Base-by-base conservation (phyloP, 495 filamentous ascomycete genomes). In the Hypoxylon trugodes region DNA sequence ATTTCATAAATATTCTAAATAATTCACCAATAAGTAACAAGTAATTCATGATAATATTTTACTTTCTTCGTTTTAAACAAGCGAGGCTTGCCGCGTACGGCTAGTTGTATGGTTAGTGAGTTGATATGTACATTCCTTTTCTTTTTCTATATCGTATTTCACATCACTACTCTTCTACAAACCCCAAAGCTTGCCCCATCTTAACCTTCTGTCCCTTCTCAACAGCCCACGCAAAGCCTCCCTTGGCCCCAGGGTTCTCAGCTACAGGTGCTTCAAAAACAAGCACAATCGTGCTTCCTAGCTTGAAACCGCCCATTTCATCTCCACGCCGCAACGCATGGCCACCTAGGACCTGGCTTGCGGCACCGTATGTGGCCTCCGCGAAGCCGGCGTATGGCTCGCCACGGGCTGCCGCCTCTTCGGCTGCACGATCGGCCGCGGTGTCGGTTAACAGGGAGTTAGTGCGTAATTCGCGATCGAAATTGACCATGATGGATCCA, bases 301-400 rank as follows among this genome's bases (percentile, higher is more conserved):
- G 81, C 79, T 95, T 92, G 76, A 99, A 99, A 0, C 95, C 95
- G 19, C 95, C 95, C 91, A 99, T 97, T 75, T 99, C 96, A 61
- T 96, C 93, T 19, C 95, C 95, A 33, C 92, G 83, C 41, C 87
- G 81, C 56, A 98, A 75, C 7, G 95, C 88, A 72, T 97, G 86
- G 8, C 95, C 95, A 19, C 87, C 84, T 2, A 99, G 81, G 1
- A 96, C 82, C 8, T 76, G 69, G 74, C 89, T 95, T 4, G 93
- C 91, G 15, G 82, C 82, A 53, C 82, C 86, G 69, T 98, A 99
- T 12, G 89, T 94, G 4, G 95, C 95, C 77, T 98, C 96, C 1
- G 89, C 87, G 71, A 91, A 97, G 6, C 93, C 93, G 24, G 86
- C 83, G 71, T 95, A 94, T 16, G 86, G 82, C 76, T 96, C 91